phyloP scores from a whole-genome alignment of 2,329 filamentous ascomycete genomes.

The Cryphonectria radicalis region DNA sequence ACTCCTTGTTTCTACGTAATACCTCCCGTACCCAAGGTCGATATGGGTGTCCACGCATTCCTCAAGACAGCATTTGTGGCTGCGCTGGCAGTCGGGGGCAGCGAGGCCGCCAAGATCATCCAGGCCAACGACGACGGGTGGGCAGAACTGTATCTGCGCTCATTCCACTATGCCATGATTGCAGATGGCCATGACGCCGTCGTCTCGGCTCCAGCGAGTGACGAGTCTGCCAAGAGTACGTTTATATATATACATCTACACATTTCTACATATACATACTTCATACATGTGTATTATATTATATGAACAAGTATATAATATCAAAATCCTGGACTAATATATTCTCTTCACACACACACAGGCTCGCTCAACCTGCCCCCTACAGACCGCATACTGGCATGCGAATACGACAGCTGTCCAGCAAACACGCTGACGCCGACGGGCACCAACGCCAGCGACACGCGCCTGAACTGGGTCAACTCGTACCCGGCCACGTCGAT shows the following conservation, averaged over 20 bases:
- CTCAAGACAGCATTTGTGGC: slow-evolving; percentile 19
- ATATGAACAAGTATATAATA: neutral
- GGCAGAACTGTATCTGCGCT: slow-evolving; percentile 70
- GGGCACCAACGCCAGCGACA: slow-evolving; percentile 60
- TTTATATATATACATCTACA: slow-evolving; percentile 8
- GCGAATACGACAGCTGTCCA: slow-evolving; percentile 66
- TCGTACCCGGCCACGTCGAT: slow-evolving; percentile 69
- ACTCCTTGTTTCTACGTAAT: neutral
- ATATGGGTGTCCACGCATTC: slow-evolving; percentile 25
- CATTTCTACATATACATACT: neutral
- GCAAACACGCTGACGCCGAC: slow-evolving; percentile 54
- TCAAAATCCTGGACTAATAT: neutral
- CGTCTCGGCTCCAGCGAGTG: slow-evolving; percentile 68
- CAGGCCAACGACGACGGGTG: slow-evolving; percentile 76
- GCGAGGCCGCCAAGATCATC: slow-evolving; percentile 50
- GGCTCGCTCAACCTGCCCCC: slow-evolving; percentile 58
- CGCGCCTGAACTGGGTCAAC: slow-evolving; percentile 73
- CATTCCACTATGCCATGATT: slow-evolving; percentile 60
- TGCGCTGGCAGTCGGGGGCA: slow-evolving; percentile 17
- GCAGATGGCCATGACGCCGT: slow-evolving; percentile 63
- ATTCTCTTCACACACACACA: slow-evolving; percentile 36
- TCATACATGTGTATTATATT: too few relatives aligned
- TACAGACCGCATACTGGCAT: slow-evolving; percentile 51
- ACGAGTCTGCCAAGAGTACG: slow-evolving; percentile 65
- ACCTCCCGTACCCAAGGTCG: neutral